Evolutionary conservation across 441 rosid genomes (phyloP).

Genomic region (Pelargonium myrrhifolium): DNA sequence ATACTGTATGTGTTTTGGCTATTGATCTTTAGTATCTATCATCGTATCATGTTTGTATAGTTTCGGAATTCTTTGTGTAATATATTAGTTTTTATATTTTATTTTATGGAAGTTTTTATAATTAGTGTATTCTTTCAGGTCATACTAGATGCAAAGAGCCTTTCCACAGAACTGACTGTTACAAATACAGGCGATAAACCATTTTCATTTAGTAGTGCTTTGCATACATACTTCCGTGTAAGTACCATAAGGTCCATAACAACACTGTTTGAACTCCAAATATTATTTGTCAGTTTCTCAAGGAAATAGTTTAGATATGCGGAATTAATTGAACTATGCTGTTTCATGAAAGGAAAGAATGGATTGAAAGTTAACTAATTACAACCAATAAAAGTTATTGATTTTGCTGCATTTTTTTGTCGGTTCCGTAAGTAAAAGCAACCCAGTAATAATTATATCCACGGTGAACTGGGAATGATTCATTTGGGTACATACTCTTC

Average conservation of each 20-base stretch:
- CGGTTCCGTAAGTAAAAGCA: too few species aligned
- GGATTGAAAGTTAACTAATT: neutral
- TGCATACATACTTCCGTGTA: constrained; percentile 86
- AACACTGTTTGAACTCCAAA: constrained; percentile 8
- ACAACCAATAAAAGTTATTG: too few species aligned
- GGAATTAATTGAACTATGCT: neutral
- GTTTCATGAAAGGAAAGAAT: neutral
- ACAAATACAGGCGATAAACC: constrained; percentile 72
- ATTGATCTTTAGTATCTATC: neutral
- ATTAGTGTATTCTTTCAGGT: constrained; percentile 68
- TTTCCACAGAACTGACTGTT: constrained; percentile 68
- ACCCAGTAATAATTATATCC: too few species aligned
- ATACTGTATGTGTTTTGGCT: too few species aligned
- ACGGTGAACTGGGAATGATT: neutral
- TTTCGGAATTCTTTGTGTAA: neutral
- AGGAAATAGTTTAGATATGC: neutral
- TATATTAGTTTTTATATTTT: too few species aligned
- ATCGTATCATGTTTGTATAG: neutral
- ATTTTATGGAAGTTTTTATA: too few species aligned
- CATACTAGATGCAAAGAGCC: constrained; percentile 48
- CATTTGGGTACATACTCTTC: neutral
- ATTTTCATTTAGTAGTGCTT: constrained; percentile 69
- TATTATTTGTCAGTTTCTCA: neutral
- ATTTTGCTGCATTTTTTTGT: neutral
- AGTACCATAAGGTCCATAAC: constrained; percentile 24